Percentiles rank a stretch among this genome's conserved stretches.
These are phyloP conservation scores for Silene coronaria DNA, from an alignment of 179 eudicot genomes.

Conservation along the genomic window DNA sequence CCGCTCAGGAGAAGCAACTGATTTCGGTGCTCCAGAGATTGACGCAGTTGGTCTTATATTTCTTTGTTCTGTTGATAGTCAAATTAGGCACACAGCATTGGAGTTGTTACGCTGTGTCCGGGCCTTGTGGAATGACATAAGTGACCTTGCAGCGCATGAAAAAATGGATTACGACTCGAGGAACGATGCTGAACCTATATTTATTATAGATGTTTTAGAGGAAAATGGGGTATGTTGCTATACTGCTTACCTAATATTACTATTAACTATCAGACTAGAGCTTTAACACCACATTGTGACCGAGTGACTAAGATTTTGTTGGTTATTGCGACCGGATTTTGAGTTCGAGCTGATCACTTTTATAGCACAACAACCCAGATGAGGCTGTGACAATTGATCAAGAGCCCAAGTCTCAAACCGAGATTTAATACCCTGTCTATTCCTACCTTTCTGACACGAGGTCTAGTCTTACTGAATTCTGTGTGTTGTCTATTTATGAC, in stretches of 20 bases:
- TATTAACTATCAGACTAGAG: neutral
- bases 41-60: slow-evolving; percentile 97
- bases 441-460: neutral
- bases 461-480: slow-evolving; percentile 8
- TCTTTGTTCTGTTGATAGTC: slow-evolving; percentile 93
- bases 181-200: slow-evolving; percentile 84
- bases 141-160: slow-evolving; percentile 59
- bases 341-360: neutral
- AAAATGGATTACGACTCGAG: slow-evolving; percentile 51
- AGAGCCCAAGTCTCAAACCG: neutral
- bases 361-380: neutral
- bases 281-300: neutral
- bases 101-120: slow-evolving; percentile 96
- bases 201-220: slow-evolving; percentile 88
- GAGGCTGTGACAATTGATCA: neutral
- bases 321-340: neutral
- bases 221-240: slow-evolving; percentile 80
- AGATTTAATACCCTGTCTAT: neutral
- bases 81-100: slow-evolving; percentile 91
- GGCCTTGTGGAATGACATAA: slow-evolving; percentile 85
- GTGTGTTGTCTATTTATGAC: slow-evolving; percentile 18
- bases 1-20: slow-evolving; percentile 75
- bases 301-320: neutral
- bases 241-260: slow-evolving; percentile 1
- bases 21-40: slow-evolving; percentile 90